These are phyloP conservation scores for Orobanche coerulescens DNA, from an alignment of 257 asterid genomes.

Conservation along the genomic window DNA sequence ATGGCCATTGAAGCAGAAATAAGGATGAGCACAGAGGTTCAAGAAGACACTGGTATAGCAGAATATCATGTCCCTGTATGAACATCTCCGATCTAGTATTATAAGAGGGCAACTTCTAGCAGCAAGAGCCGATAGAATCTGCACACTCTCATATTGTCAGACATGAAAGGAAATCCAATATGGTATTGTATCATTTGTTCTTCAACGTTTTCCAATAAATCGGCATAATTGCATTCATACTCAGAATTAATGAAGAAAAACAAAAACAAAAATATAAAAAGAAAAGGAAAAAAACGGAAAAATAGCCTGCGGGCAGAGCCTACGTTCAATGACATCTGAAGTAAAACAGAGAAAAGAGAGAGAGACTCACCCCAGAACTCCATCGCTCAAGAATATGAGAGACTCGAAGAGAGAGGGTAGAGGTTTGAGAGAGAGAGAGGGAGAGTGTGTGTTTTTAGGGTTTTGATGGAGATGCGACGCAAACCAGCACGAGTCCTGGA, in stretches of 20 bases:
- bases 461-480: slow-evolving; percentile 20
- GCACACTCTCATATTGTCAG: background rate
- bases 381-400: slow-evolving; percentile 21
- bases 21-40: background rate
- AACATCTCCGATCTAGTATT: background rate
- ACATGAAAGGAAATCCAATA: background rate
- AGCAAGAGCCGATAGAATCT: background rate
- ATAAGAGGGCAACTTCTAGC: background rate
- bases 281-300: background rate
- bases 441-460: slow-evolving; percentile 23
- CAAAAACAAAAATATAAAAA: background rate
- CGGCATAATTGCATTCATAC: background rate
- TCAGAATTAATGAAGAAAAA: background rate
- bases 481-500: background rate
- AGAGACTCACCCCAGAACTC: slow-evolving; percentile 35
- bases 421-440: slow-evolving; percentile 18
- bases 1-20: background rate
- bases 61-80: too few relatives aligned
- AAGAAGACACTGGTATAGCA: background rate
- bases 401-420: slow-evolving; percentile 1
- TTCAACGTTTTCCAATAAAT: background rate
- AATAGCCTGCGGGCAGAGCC: background rate
- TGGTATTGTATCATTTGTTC: background rate
- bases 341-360: background rate
- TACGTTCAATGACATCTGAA: background rate